Evolutionary conservation across 1,139 yeast genomes (phyloP), one percentile per base, ranked within the genome.

Genomic region (Taphrina communis): DNA sequence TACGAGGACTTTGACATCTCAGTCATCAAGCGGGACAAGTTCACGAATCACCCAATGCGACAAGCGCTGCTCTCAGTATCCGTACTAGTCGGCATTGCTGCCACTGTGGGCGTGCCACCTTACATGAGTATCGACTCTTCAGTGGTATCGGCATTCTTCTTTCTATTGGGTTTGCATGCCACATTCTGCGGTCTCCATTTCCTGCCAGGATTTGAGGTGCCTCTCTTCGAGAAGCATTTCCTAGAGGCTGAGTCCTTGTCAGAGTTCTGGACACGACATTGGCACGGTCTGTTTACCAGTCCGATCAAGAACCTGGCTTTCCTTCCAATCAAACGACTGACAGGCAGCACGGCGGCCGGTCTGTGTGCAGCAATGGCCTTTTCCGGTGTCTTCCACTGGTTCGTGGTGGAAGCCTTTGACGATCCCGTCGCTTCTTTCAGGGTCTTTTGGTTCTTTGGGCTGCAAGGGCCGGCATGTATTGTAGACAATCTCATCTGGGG

Each of bases 1-100:
- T 63, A 63, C 36, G 67, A 63, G 46, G 67, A 63, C 50, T 63
- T 63, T 46, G 61, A 63, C 55, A 63, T 63, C 38, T 63, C 67
- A 11, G 67, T 63, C 67, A 63, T 63, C 42, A 48, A 63, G 17
- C 42, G 42, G 38, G 67, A 63, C 52, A 46, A 55, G 21, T 63
- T 53, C 48, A 63, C 61, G 14, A 63, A 56, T 19, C 67, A 63
- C 21, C 67, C 67, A 7, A 63, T 63, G 67, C 67, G 59, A 7
- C 67, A 63, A 46, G 67, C 67, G 25, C 56, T 55, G 7, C 38
- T 63, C 4, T 63, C 67, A 3, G 12, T 50, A 35, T 35, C 61
- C 19, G 21, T 63, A n/a, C 25, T 63, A 11, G 56, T 36, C 25
- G 67, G 61, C 21, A 44, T 63, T 12, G 51, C 42, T n/a, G 60